Evolutionary conservation across 2,329 filamentous ascomycete species (phyloP).

Genomic region (Sphaerulina vaccinii): DNA sequence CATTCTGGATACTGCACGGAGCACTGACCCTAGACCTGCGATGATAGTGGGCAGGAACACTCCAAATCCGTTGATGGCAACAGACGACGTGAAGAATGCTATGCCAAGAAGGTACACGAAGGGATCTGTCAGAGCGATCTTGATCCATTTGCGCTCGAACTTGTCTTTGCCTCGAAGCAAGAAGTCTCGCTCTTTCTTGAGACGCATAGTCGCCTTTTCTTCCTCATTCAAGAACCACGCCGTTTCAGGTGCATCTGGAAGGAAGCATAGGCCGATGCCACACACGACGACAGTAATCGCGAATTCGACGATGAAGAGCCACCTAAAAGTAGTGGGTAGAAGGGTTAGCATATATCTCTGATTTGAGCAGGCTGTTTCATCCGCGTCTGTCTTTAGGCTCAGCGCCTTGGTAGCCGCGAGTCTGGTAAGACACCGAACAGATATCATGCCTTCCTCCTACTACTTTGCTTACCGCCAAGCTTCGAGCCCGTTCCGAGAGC

Average conservation of each 20-base stretch:
- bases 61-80: conserved; percentile 38
- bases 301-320: conserved; percentile 24
- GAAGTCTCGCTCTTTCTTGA: conserved; percentile 5
- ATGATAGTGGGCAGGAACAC: conserved; percentile 41
- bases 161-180: neutral
- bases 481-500: conserved; percentile 25
- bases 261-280: conserved; percentile 22
- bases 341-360: too few relatives aligned
- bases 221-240: conserved; percentile 32
- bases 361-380: too few relatives aligned
- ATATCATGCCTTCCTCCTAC: too few relatives aligned
- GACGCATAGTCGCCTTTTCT: conserved; percentile 14
- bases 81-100: conserved; percentile 39
- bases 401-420: too few relatives aligned
- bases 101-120: conserved; percentile 35
- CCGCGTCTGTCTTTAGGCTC: too few relatives aligned
- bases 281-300: conserved; percentile 23
- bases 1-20: neutral
- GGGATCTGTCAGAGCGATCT: conserved; percentile 35
- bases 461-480: too few relatives aligned
- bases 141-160: conserved; percentile 33
- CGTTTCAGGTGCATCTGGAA: conserved; percentile 26
- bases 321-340: too few relatives aligned
- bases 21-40: conserved; percentile 35
- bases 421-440: too few relatives aligned